Evolutionary conservation across 768 basidiomycete species (phyloP).

Genomic region (Mycena vitilis): DNA sequence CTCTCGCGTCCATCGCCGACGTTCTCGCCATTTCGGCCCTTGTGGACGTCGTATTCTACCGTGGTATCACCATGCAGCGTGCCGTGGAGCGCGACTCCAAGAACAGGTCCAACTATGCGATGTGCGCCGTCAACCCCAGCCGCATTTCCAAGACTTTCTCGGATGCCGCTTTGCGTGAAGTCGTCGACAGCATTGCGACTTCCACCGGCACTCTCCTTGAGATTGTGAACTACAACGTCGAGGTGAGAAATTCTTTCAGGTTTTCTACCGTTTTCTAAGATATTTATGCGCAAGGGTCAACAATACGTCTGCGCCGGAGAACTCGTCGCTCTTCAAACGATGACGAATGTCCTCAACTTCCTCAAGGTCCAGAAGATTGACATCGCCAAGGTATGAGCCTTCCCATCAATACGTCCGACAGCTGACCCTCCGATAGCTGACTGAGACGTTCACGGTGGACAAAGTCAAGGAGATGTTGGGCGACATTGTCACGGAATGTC

Average conservation of each 20-base stretch:
- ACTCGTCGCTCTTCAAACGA: constrained; percentile 89
- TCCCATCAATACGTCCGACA: neutral
- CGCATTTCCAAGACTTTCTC: constrained; percentile 95
- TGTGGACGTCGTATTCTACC: constrained; percentile 99
- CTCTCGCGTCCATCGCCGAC: constrained; percentile 96
- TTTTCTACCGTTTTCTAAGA: constrained; percentile 19
- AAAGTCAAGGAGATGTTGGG: constrained; percentile 96
- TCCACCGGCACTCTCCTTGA: constrained; percentile 87
- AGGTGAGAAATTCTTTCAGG: constrained; percentile 58
- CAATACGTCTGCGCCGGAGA: constrained; percentile 99
- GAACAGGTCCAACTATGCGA: constrained; percentile 96
- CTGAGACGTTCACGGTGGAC: constrained; percentile 88
- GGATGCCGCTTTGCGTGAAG: constrained; percentile 95
- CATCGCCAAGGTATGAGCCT: constrained; percentile 74
- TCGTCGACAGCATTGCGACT: constrained; percentile 90
- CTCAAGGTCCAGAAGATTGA: constrained; percentile 97
- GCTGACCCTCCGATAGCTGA: constrained; percentile 63
- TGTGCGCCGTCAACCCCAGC: constrained; percentile 99
- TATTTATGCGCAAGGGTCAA: constrained; percentile 75
- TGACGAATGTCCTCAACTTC: constrained; percentile 97
- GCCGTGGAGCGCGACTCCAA: constrained; percentile 95
- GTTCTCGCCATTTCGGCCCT: constrained; percentile 95
- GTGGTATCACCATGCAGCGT: constrained; percentile 99
- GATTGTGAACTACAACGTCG: constrained; percentile 97
- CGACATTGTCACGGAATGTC: constrained; percentile 90